Percentiles rank a stretch among this genome's conserved stretches.
phyloP scores from a whole-genome alignment of 139 green algal genomes.

The Asterochloris erici region DNA sequence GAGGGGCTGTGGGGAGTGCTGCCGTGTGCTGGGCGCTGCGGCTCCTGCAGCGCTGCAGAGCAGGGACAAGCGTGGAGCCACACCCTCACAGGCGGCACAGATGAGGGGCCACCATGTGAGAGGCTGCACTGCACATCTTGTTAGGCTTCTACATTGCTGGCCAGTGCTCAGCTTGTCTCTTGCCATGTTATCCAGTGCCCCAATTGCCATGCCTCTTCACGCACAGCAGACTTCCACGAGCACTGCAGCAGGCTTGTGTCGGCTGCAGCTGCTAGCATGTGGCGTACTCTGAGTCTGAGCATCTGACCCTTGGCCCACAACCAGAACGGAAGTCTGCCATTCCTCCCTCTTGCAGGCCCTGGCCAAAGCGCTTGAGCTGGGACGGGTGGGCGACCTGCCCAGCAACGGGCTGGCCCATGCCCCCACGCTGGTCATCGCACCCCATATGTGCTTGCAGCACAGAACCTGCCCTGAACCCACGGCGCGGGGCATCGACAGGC shows the following conservation, averaged over 20 bases:
- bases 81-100: slow-evolving; percentile 33
- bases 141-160: not conserved
- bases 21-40: slow-evolving; percentile 20
- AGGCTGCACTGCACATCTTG: not conserved
- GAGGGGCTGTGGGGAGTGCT: slow-evolving; percentile 24
- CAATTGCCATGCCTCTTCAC: no score
- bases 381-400: not conserved
- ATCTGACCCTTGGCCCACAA: not conserved
- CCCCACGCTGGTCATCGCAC: slow-evolving; percentile 60
- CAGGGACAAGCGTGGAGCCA: slow-evolving; percentile 40
- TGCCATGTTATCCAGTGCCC: not conserved
- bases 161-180: not conserved
- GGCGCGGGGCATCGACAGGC: slow-evolving; percentile 31
- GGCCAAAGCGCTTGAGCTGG: slow-evolving; percentile 5
- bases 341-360: slow-evolving; percentile 11
- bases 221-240: not conserved
- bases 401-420: not conserved
- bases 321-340: not conserved
- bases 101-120: slow-evolving; percentile 31
- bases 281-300: no score
- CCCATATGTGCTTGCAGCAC: slow-evolving; percentile 63
- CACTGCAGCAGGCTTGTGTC: not conserved
- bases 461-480: slow-evolving; percentile 59
- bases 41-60: not conserved
- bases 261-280: not conserved